phyloP scores from a whole-genome alignment of 129 eudicot genomes.

The Heracleum sosnowskyi region DNA sequence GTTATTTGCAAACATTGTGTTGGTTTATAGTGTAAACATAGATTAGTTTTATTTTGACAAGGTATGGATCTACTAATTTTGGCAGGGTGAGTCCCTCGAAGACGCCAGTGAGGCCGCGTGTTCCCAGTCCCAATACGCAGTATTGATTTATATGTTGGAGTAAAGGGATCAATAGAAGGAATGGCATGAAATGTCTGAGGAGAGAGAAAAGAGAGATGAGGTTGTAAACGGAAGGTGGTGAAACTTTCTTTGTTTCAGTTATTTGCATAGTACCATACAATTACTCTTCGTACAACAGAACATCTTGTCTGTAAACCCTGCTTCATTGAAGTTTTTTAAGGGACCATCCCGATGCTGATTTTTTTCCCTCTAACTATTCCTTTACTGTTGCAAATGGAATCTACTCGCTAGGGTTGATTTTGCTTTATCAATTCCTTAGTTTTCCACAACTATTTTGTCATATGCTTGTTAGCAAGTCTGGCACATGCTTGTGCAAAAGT shows the following conservation, averaged over 20 bases:
- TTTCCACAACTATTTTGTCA: background rate
- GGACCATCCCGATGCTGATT: conserved; percentile 21
- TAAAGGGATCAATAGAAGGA: conserved; percentile 19
- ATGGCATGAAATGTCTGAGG: conserved; percentile 20
- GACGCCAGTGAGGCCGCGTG: conserved; percentile 95
- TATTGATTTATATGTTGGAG: conserved; percentile 20
- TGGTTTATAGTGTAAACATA: background rate
- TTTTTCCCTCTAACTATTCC: background rate
- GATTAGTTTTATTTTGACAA: background rate
- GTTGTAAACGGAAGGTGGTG: conserved; percentile 11
- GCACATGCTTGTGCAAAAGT: background rate
- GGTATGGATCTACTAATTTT: background rate
- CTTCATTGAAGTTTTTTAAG: conserved; percentile 18
- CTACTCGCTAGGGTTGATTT: background rate
- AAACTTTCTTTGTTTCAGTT: conserved; percentile 25
- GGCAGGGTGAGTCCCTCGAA: conserved; percentile 97
- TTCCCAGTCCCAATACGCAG: conserved; percentile 40
- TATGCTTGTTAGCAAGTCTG: background rate
- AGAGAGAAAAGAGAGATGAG: conserved; percentile 31
- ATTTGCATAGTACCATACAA: conserved; percentile 11
- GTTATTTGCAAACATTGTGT: background rate
- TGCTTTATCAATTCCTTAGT: too few species aligned
- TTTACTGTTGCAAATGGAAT: conserved; percentile 30
- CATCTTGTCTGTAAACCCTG: conserved; percentile 13
- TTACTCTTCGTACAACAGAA: background rate